Evolutionary conservation across 1,139 yeast species (phyloP), one percentile per base, ranked within the genome.

Genomic region (Magnusiomyces suaveolens): DNA sequence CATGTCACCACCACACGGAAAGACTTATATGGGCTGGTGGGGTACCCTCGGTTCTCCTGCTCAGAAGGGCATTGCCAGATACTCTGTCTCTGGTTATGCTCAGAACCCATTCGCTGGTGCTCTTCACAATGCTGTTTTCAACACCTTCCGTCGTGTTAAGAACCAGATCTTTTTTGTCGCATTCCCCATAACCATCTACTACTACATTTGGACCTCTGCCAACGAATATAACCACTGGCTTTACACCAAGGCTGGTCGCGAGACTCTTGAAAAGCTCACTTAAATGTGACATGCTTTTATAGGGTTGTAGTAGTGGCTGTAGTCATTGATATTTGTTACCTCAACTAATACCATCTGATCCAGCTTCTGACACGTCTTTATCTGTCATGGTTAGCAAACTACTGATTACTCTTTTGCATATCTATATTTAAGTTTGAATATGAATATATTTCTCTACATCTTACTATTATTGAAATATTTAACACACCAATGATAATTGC

Each of bases 171-270:
- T 92, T 66, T 92, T 77, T 75, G 75, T 92, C 59, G 74, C 81
- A 56, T 71, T 89, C 63, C 99, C 99, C 62, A 87, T 80, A 62
- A 76, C 81, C 56, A 72, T 87, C 63, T 84, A 87, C 69, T 89
- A 92, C 86, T 83, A 81, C 72, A 73, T 90, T 75, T 89, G 96
- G 96, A 82, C 82, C 60, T 73, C 78, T 69, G 94, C 95, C 64
- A 83, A 89, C 76, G 88, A 85, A 69, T 88, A 89, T 81, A 92
- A 92, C 74, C 92, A 84, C 70, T 90, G 78, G 82, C 81, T 92
- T 72, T 92, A 92, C 81, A 89, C 97, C 75, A 92, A 92, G 80
- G 97, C 86, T 61, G 98, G 98, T 71, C 88, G 92, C 78, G 92
- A 84, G 77, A 95, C 88, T 70, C 80, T 89, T 71, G 89, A 80